Conservation (phyloP, 176 grass and related monocot genomes). For the Bothriochloa decipiens region DNA sequence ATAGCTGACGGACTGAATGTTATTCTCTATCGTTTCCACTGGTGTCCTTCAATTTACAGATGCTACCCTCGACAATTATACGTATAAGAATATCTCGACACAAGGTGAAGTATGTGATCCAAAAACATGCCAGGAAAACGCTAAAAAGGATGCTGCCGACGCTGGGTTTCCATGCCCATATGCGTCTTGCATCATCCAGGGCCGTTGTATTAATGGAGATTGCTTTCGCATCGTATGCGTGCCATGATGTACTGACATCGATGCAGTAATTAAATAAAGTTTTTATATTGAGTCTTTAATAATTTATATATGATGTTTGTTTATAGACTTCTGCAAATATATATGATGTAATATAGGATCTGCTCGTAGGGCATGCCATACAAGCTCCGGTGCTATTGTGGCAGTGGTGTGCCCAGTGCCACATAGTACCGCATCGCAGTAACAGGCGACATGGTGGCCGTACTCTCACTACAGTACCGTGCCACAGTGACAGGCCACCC, state of each 20-base stretch:
- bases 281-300: not conserved
- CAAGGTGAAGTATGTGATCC: not conserved
- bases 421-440: too few species aligned
- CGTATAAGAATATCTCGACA: not conserved
- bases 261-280: not conserved
- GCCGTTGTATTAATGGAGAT: not conserved
- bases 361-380: too few species aligned
- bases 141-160: not conserved
- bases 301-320: too few species aligned
- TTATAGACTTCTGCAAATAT: too few species aligned
- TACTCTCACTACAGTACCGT: too few species aligned
- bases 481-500: too few species aligned
- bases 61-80: not conserved
- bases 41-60: not conserved
- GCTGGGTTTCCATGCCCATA: not conserved
- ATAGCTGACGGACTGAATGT: not conserved
- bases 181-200: not conserved
- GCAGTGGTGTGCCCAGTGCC: too few species aligned
- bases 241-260: not conserved
- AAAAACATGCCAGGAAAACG: not conserved
- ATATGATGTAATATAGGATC: too few species aligned
- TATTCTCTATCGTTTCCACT: not conserved
- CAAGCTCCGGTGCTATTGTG: too few species aligned
- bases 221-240: not conserved
- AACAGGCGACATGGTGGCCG: too few species aligned